Percentiles rank a stretch among this genome's conserved stretches.
phyloP scores from a whole-genome alignment of 495 filamentous ascomycete genomes.

The Alectoria sarmentosa region DNA sequence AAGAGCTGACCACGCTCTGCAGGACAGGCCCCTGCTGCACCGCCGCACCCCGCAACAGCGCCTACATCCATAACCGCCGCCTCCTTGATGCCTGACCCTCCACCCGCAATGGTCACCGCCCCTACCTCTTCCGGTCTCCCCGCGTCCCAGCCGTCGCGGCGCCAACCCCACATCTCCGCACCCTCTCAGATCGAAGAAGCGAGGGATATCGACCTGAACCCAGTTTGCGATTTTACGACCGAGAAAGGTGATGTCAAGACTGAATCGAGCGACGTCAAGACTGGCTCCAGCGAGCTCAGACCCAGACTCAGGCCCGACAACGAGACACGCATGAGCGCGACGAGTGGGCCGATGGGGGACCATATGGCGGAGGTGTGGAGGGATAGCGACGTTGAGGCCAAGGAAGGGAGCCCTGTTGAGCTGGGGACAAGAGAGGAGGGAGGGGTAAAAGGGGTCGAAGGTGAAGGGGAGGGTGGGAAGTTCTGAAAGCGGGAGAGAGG shows the following conservation, averaged over 20 bases:
- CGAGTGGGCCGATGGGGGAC: constrained; percentile 23
- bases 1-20: neutral
- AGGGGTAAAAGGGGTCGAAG: neutral
- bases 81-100: neutral
- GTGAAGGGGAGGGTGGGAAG: neutral
- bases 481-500: neutral
- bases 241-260: neutral
- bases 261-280: neutral
- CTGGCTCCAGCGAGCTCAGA: neutral
- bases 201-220: constrained; percentile 10
- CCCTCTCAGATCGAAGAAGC: constrained; percentile 12
- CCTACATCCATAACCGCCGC: neutral
- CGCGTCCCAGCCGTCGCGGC: neutral
- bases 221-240: neutral
- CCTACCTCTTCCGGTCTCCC: neutral
- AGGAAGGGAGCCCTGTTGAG: neutral
- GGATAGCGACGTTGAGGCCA: neutral
- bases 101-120: neutral
- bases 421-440: neutral
- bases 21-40: neutral
- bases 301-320: neutral
- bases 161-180: constrained; percentile 6
- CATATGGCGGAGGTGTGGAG: constrained; percentile 21
- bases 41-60: neutral
- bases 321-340: constrained; percentile 25